Conservation (phyloP, 2,329 filamentous ascomycete genomes). For the Incumbomyces delicatus region DNA sequence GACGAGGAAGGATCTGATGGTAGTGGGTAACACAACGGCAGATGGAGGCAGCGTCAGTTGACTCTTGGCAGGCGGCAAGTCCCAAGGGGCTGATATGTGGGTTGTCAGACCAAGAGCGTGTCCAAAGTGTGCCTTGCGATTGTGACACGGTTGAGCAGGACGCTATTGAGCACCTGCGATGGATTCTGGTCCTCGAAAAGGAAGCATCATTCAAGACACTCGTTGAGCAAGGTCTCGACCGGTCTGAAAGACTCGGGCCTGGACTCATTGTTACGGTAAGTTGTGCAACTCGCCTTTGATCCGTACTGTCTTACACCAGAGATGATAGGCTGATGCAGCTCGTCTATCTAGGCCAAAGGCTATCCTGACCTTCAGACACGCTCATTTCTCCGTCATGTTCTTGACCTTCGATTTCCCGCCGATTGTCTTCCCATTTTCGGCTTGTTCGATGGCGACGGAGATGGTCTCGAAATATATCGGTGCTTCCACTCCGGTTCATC, state of each 20-base stretch:
- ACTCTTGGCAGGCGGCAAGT: slow-evolving; percentile 28
- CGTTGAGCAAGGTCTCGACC: slow-evolving; percentile 39
- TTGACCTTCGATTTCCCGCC: slow-evolving; percentile 9
- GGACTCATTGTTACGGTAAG: slow-evolving; percentile 50
- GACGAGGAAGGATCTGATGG: slow-evolving; percentile 44
- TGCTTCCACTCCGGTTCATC: slow-evolving; percentile 55
- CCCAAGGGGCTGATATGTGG: slow-evolving; percentile 36
- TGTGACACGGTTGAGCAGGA: neutral
- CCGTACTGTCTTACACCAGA: neutral
- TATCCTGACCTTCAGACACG: slow-evolving; percentile 54
- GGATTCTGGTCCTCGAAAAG: slow-evolving; percentile 56
- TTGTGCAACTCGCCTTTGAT: neutral
- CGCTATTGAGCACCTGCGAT: slow-evolving; percentile 35
- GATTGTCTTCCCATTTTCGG: slow-evolving; percentile 36
- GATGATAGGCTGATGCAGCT: too few species aligned
- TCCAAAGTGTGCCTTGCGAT: slow-evolving; percentile 9
- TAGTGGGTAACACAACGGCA: slow-evolving; percentile 33
- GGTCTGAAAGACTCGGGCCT: slow-evolving; percentile 28
- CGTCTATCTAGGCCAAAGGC: slow-evolving; percentile 45
- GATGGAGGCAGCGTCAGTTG: too few species aligned
- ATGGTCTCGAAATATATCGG: slow-evolving; percentile 53
- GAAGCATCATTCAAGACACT: slow-evolving; percentile 55
- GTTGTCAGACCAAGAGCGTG: slow-evolving; percentile 4
- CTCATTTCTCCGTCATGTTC: slow-evolving; percentile 41
- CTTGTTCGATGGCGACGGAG: slow-evolving; percentile 52